These are phyloP conservation scores for Avena sativa DNA, from an alignment of 176 grass and related monocot species.

Conservation along the genomic window DNA sequence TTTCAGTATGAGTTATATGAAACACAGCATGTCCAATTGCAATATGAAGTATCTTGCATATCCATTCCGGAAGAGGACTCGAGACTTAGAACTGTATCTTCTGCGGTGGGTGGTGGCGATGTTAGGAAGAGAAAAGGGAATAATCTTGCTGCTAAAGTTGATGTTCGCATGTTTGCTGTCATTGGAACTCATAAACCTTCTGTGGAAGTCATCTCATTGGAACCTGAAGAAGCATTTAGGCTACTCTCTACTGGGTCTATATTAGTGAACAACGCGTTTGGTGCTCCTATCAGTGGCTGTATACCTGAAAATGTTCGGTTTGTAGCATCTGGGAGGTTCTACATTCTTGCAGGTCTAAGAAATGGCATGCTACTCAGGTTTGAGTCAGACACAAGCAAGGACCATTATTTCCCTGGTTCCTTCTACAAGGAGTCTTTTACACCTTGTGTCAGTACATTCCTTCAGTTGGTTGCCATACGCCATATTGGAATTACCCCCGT, in stretches of 20 bases:
- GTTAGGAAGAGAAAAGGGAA: constrained; percentile 29
- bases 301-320: constrained; percentile 93
- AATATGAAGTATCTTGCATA: constrained; percentile 92
- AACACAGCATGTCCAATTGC: constrained; percentile 69
- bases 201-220: constrained; percentile 84
- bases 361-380: constrained; percentile 98
- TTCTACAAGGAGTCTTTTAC: constrained; percentile 48
- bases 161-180: constrained; percentile 72
- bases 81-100: constrained; percentile 34
- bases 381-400: constrained; percentile 59
- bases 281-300: constrained; percentile 90
- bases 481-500: constrained; percentile 96
- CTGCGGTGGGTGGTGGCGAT: constrained; percentile 43
- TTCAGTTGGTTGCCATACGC: constrained; percentile 85
- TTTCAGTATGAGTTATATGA: constrained; percentile 79
- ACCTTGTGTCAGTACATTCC: constrained; percentile 50
- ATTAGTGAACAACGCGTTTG: constrained; percentile 76
- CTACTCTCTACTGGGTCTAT: constrained; percentile 66
- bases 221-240: constrained; percentile 64
- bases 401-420: constrained; percentile 45
- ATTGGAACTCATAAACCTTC: constrained; percentile 99
- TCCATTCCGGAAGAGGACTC: constrained; percentile 65
- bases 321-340: constrained; percentile 76
- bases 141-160: constrained; percentile 45
- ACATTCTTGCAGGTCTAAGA: constrained; percentile 90